Conservation (phyloP, 768 basidiomycete genomes). For the Calocera viscosa region DNA sequence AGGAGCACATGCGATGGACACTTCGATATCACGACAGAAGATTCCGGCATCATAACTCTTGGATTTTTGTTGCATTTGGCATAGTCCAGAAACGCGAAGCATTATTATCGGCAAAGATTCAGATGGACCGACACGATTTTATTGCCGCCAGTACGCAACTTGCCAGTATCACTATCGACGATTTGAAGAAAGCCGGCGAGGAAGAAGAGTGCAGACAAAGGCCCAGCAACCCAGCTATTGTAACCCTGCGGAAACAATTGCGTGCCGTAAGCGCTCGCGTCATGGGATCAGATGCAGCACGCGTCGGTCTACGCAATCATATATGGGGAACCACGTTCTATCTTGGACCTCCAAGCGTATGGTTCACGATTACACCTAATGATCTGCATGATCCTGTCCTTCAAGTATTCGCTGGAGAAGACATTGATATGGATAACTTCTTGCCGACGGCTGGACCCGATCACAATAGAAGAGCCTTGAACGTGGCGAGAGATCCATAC, state of each 20-base stretch:
- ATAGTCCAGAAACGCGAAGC: conserved; percentile 11
- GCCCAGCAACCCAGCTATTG: conserved; percentile 3
- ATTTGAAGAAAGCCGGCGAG: not conserved
- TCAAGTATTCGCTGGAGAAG: conserved; percentile 33
- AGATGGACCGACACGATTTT: not conserved
- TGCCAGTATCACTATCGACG: not conserved
- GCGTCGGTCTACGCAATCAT: conserved; percentile 19
- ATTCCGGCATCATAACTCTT: conserved; percentile 6
- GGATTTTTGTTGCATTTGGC: conserved; percentile 10
- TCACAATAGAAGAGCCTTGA: conserved; percentile 16
- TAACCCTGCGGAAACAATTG: conserved; percentile 15
- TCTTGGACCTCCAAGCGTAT: conserved; percentile 28
- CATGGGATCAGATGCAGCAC: conserved; percentile 16
- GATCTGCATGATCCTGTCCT: conserved; percentile 36
- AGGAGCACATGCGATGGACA: conserved; percentile 11
- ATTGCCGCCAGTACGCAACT: not conserved
- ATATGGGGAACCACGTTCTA: conserved; percentile 30
- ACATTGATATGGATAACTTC: conserved; percentile 36
- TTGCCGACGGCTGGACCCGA: conserved; percentile 21
- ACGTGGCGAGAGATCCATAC: conserved; percentile 32
- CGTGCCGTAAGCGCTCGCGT: conserved; percentile 17
- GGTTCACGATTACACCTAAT: conserved; percentile 36
- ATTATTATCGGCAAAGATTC: not conserved
- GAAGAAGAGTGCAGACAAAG: not conserved
- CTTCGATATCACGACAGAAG: conserved; percentile 11